phyloP scores from a whole-genome alignment of 495 filamentous ascomycete species.

The Neurospora discreta region DNA sequence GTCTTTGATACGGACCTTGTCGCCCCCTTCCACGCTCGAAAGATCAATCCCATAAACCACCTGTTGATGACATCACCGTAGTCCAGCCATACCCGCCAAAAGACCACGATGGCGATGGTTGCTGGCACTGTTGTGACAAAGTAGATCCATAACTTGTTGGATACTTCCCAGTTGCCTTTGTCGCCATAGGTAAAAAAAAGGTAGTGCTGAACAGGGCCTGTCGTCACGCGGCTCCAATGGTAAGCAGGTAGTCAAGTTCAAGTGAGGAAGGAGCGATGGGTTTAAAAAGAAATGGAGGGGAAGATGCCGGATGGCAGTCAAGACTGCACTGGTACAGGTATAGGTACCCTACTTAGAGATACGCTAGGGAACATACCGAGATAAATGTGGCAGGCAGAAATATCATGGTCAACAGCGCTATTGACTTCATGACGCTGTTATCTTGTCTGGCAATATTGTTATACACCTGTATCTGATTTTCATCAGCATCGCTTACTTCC shows the following conservation, averaged over 20 bases:
- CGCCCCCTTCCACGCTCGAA: background rate
- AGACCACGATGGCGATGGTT: constrained; percentile 8
- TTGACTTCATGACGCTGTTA: constrained; percentile 32
- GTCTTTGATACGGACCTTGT: background rate
- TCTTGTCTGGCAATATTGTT: constrained; percentile 20
- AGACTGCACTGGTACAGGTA: too few relatives aligned
- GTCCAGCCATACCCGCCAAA: constrained; percentile 11
- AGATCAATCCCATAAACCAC: background rate
- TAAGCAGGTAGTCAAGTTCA: background rate
- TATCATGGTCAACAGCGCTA: constrained; percentile 32
- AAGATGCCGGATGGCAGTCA: background rate
- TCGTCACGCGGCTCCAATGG: background rate
- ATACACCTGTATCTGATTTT: constrained; percentile 4
- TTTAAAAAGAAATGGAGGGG: background rate
- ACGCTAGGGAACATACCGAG: constrained; percentile 4
- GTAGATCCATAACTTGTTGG: constrained; percentile 12
- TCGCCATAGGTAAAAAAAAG: constrained; percentile 14
- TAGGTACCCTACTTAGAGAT: too few relatives aligned
- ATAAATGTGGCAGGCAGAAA: constrained; percentile 32
- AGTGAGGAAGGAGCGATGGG: background rate
- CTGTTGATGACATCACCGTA: constrained; percentile 5
- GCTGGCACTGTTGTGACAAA: constrained; percentile 11
- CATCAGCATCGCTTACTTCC: background rate
- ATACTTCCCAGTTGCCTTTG: constrained; percentile 7
- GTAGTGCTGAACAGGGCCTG: constrained; percentile 18